Base-by-base conservation (phyloP, 257 asterid genomes). In the Henckelia pumila region DNA sequence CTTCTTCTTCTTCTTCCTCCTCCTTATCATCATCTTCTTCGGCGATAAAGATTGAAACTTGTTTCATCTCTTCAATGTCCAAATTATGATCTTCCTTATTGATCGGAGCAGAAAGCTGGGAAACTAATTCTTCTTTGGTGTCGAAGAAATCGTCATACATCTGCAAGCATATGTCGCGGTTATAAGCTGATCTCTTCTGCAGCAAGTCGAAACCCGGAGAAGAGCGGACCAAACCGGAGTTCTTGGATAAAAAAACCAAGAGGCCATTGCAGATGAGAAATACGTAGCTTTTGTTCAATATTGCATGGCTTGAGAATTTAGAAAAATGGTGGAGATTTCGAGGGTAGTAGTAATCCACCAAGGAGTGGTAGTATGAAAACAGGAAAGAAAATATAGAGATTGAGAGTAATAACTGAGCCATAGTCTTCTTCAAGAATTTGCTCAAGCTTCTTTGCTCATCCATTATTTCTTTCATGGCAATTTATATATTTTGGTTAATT, bases 221-320 rank as follows among this genome's bases (percentile, higher is more conserved):
- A 29, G 69, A 56, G 21, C 4, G 61, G 20, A 53, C 64, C 3
- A 53, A 55, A n/a, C 76, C 55, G 0, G 89, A 87, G 57, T 86
- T 79, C 56, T 76, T 83, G 1, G 78, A 86, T 11, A 89, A 57
- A 64, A 82, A 66, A 0, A 87, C 71, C 56, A 87, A 69, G 26
- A 89, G 77, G 4, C 86, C 92, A 59, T 87, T 89, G 80, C 79
- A 80, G 11, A 89, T 59, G 19, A 89, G 78, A 64, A 89, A 89
- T 17, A 85, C 44, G 74, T 47, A 85, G 24, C 76, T 79, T 69
- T 89, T 87, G 73, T 70, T 86, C 33, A n/a, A n/a, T n/a, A 71
- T 35, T 17, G 77, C 74, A 32, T 24, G 68, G 52, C 56, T 77
- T 11, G 69, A 35, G 56, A 81, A 32, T 6, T 71, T 75, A 21